phyloP scores from a whole-genome alignment of 345 rosid species.

The Populus ilicifolia region DNA sequence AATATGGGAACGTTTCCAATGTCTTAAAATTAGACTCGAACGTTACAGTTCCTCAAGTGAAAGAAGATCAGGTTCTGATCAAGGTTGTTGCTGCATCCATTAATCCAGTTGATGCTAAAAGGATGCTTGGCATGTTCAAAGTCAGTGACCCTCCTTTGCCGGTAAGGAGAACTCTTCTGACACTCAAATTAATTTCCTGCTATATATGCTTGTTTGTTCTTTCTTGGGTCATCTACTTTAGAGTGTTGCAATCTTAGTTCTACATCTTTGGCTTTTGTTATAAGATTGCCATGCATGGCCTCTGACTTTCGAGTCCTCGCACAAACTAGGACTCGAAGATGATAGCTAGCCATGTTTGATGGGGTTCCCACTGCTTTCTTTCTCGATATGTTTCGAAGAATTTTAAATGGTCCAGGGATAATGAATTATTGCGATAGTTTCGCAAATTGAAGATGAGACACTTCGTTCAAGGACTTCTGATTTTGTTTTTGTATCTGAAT shows the following conservation, averaged over 20 bases:
- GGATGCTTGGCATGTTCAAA: slow-evolving; percentile 8
- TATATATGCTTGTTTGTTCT: background rate
- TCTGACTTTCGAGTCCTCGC: no score
- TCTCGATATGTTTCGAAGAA: background rate
- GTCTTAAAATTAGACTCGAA: slow-evolving; percentile 10
- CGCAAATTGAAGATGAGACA: background rate
- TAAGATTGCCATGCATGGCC: no score
- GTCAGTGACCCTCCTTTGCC: slow-evolving; percentile 6
- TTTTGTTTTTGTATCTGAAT: background rate
- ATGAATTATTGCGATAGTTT: background rate
- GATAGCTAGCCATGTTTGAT: no score
- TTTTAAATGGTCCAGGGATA: background rate
- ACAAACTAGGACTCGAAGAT: no score
- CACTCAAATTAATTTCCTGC: background rate
- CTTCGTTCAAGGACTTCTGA: background rate
- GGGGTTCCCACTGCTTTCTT: no score
- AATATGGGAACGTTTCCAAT: background rate
- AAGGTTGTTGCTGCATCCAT: slow-evolving; percentile 16
- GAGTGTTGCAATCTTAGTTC: no score
- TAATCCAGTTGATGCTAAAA: slow-evolving; percentile 13
- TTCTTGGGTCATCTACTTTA: background rate
- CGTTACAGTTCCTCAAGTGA: slow-evolving; percentile 2
- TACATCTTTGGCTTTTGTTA: no score
- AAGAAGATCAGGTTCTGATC: slow-evolving; percentile 18
- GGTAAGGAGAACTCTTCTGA: background rate